phyloP scores from a whole-genome alignment of 306 rosid species.

The cucumber (Cucumis sativus) region Cucumber_9930_V3 NC_026661.2:21246501-21247000 shows the following conservation, averaged over 20 bases:
- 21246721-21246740: background rate
- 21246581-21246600: background rate
- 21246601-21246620: background rate
- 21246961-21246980: background rate
- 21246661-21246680: background rate
- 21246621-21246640: background rate
- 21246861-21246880: background rate
- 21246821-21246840: background rate
- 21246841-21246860: background rate
- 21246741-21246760: background rate
- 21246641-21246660: background rate
- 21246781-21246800: background rate
- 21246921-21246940: background rate
- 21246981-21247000: conserved; percentile 49
- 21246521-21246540: conserved; percentile 98
- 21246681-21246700: background rate
- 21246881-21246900: background rate
- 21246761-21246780: background rate
- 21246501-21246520: conserved; percentile 99
- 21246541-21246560: conserved; percentile 99
- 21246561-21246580: conserved; percentile 99
- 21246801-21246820: background rate
- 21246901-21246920: background rate
- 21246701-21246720: background rate
- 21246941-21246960: background rate